Evolutionary conservation across 1,284 basidiomycete genomes (phyloP).

Genomic region (Apiotrichum brassicae): DNA sequence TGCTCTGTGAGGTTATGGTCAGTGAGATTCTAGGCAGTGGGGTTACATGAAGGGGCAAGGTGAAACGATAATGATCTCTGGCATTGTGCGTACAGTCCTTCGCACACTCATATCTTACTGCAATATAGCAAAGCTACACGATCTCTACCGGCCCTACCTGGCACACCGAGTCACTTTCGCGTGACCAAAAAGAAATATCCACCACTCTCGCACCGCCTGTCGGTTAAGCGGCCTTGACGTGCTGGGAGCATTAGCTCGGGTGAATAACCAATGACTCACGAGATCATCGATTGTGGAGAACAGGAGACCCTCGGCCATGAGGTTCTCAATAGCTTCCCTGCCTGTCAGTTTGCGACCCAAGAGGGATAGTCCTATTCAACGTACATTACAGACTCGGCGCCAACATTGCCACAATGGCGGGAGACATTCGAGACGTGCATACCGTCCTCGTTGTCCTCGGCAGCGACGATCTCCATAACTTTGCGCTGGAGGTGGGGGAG

Average conservation of each 20-base stretch:
- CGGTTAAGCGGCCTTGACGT: conserved; percentile 29
- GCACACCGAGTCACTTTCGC: no score
- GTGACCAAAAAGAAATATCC: no score
- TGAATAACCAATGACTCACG: conserved; percentile 27
- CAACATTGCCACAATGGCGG: conserved; percentile 27
- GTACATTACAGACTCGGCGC: conserved; percentile 47
- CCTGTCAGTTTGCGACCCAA: no score
- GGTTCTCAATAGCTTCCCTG: conserved; percentile 59
- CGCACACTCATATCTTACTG: no score
- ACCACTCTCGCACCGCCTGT: no score
- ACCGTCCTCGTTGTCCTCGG: conserved; percentile 51
- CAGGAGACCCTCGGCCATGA: conserved; percentile 63
- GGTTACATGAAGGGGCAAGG: no score
- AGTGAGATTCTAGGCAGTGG: no score
- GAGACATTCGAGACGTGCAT: conserved; percentile 59
- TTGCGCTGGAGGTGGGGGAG: conserved; percentile 59
- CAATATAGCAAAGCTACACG: no score
- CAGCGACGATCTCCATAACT: conserved; percentile 59
- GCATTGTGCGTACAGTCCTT: no score
- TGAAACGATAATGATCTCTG: no score
- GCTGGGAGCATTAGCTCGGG: conserved; percentile 13
- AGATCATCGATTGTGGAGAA: conserved; percentile 63
- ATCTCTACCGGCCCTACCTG: no score
- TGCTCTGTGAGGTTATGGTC: no score
- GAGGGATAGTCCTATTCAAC: conserved; percentile 12